Conservation (phyloP, 148 eudicot genomes). For the Limonium bicolor region DNA sequence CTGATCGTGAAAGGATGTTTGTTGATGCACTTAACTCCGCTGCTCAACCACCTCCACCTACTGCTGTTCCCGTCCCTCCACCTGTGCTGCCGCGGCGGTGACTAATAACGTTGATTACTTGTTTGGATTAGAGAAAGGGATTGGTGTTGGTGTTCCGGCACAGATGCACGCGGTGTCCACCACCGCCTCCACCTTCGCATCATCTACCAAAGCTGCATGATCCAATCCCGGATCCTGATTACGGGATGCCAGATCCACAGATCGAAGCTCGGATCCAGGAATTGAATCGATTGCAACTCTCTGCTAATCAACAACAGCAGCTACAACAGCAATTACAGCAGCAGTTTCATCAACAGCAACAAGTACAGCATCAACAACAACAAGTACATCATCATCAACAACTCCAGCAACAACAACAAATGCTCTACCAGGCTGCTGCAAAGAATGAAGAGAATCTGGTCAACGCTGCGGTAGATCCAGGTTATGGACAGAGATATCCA, state of each 20-base stretch:
- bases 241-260: conserved; percentile 3
- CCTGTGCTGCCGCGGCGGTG: conserved; percentile 11
- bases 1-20: conserved; percentile 29
- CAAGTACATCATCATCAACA: no score
- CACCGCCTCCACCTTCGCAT: no score
- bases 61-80: conserved; percentile 2
- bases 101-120: conserved; percentile 38
- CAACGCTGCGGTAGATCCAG: neutral
- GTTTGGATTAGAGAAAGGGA: conserved; percentile 65
- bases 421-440: no score
- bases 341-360: no score
- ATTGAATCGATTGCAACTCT: no score
- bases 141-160: neutral
- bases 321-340: no score
- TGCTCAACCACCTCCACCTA: conserved; percentile 9
- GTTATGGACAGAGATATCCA: conserved; percentile 12
- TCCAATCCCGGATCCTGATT: conserved; percentile 18
- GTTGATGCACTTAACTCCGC: conserved; percentile 44
- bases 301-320: no score
- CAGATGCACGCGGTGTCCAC: neutral
- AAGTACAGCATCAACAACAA: no score
- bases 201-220: conserved; percentile 11
- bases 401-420: no score
- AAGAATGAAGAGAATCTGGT: conserved; percentile 31
- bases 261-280: conserved; percentile 30